Conservation (phyloP, 345 rosid species). For the Reutealis trisperma region DNA sequence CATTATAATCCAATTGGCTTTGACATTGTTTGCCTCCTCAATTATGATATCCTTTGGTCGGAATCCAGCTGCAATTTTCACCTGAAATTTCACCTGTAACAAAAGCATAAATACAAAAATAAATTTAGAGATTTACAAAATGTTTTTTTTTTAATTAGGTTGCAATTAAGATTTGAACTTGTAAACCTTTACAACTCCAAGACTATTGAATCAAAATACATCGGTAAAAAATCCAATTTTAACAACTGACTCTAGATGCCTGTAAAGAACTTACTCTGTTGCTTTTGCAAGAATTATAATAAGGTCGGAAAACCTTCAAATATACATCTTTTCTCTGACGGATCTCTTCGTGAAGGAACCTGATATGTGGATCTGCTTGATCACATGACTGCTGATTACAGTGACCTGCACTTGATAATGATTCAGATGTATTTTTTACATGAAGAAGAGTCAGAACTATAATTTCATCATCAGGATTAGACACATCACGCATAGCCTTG, state of each 20-base stretch:
- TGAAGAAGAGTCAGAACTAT: constrained; percentile 37
- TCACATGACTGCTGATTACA: constrained; percentile 14
- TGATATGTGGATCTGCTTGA: constrained; percentile 12
- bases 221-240: too few relatives aligned
- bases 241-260: too few relatives aligned
- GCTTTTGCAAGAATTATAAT: constrained; percentile 32
- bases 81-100: constrained; percentile 43
- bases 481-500: constrained; percentile 21
- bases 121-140: too few relatives aligned
- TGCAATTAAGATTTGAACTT: too few relatives aligned
- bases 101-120: neutral
- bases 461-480: constrained; percentile 36
- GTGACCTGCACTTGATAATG: constrained; percentile 5
- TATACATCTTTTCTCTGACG: constrained; percentile 26
- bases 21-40: constrained; percentile 34
- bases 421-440: neutral
- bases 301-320: constrained; percentile 30
- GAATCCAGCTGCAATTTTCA: constrained; percentile 40
- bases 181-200: too few relatives aligned
- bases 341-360: constrained; percentile 32
- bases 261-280: constrained; percentile 33
- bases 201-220: too few relatives aligned
- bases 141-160: too few relatives aligned
- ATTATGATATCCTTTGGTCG: constrained; percentile 34
- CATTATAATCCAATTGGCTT: constrained; percentile 41